Conservation (phyloP, 2,329 filamentous ascomycete species). For the Penicillium sp. region DNA sequence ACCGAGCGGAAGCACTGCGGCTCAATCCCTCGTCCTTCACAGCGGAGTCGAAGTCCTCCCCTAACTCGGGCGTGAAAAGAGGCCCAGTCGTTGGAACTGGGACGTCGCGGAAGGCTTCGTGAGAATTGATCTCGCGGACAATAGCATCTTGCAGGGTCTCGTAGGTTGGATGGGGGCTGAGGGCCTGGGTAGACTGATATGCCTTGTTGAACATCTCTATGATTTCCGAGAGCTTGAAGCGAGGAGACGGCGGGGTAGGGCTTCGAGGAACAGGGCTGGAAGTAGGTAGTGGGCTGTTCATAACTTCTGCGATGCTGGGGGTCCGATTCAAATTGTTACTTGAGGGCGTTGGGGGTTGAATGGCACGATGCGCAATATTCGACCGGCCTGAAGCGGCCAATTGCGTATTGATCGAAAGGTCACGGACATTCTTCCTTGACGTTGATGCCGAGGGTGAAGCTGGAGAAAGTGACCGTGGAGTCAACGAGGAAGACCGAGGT, state of each 20-base stretch:
- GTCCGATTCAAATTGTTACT: slow-evolving; percentile 22
- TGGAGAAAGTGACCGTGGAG: slow-evolving; percentile 10
- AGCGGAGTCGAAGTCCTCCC: slow-evolving; percentile 21
- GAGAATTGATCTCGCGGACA: slow-evolving; percentile 42
- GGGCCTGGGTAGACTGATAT: slow-evolving; percentile 27
- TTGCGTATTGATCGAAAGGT: slow-evolving; percentile 40
- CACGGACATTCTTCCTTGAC: slow-evolving; percentile 36
- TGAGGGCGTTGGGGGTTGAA: slow-evolving; percentile 36
- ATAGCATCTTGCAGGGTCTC: slow-evolving; percentile 43
- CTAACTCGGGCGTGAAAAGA: slow-evolving; percentile 31
- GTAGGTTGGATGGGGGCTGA: slow-evolving; percentile 34
- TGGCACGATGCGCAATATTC: slow-evolving; percentile 34
- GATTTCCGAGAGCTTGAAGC: slow-evolving; percentile 37
- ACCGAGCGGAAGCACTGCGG: slow-evolving; percentile 26
- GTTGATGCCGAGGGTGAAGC: slow-evolving; percentile 16
- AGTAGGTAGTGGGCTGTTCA: slow-evolving; percentile 38
- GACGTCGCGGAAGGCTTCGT: slow-evolving; percentile 39
- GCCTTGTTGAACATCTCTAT: slow-evolving; percentile 42
- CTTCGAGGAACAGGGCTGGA: slow-evolving; percentile 2
- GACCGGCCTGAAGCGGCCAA: slow-evolving; percentile 31
- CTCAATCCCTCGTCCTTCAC: slow-evolving; percentile 14
- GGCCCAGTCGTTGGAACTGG: slow-evolving; percentile 30
- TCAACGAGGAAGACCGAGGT: slow-evolving; percentile 12
- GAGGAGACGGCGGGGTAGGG: slow-evolving; percentile 19
- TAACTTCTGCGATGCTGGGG: slow-evolving; percentile 40